Evolutionary conservation across 2,329 filamentous ascomycete species (phyloP).

Genomic region (Xylaria sp.): DNA sequence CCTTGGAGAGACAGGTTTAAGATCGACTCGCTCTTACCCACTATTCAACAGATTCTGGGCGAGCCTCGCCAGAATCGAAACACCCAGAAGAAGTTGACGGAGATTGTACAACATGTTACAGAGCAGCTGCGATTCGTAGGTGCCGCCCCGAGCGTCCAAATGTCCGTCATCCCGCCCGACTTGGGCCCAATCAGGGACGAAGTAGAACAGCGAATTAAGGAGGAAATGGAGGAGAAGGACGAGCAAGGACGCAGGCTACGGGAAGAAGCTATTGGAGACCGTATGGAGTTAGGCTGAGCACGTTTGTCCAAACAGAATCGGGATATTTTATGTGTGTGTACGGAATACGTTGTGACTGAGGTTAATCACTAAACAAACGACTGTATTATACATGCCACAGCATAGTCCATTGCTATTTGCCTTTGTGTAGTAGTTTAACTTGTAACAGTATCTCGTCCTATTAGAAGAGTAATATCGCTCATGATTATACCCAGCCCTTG

Average conservation of each 20-base stretch:
- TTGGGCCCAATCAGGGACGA: slow-evolving; percentile 74
- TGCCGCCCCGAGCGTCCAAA: slow-evolving; percentile 87
- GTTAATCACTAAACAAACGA: background rate
- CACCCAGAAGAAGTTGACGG: slow-evolving; percentile 76
- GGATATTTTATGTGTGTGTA: background rate
- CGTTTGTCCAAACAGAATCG: background rate
- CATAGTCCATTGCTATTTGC: background rate
- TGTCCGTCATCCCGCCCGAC: slow-evolving; percentile 81
- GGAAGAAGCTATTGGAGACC: slow-evolving; percentile 66
- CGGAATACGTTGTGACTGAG: background rate
- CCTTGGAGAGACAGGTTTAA: slow-evolving; percentile 91
- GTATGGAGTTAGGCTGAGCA: slow-evolving; percentile 59
- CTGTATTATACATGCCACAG: background rate
- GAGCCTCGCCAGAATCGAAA: slow-evolving; percentile 83
- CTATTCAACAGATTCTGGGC: slow-evolving; percentile 75
- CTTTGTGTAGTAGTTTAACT: background rate
- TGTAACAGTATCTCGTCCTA: background rate
- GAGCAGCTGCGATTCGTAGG: slow-evolving; percentile 89
- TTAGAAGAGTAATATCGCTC: background rate
- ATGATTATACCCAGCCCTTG: background rate
- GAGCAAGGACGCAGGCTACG: slow-evolving; percentile 61
- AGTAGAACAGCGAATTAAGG: slow-evolving; percentile 73
- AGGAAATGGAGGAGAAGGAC: slow-evolving; percentile 69
- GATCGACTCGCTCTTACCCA: slow-evolving; percentile 87
- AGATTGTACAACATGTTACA: slow-evolving; percentile 79